Evolutionary conservation across 164 flowering plant species (phyloP).

Genomic region (Platanus orientalis): DNA sequence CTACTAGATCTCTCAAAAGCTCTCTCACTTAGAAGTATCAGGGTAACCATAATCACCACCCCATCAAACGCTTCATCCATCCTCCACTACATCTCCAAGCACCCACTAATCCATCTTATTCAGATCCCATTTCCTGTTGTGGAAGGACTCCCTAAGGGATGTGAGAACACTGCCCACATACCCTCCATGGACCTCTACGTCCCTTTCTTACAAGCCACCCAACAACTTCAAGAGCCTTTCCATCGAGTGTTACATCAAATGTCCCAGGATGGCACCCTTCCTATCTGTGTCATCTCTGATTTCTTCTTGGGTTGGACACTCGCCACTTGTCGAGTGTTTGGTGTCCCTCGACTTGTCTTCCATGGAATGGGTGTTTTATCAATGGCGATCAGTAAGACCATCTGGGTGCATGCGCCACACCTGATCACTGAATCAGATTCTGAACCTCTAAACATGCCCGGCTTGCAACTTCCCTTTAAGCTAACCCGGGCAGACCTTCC

Average conservation of each 20-base stretch:
- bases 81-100: no score
- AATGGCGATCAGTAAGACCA: slow-evolving; percentile 5
- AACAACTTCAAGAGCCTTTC: slow-evolving; percentile 22
- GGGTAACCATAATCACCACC: no score
- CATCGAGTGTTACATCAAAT: slow-evolving; percentile 8
- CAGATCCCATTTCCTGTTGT: slow-evolving; percentile 26
- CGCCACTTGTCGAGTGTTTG: slow-evolving; percentile 12
- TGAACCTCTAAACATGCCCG: slow-evolving; percentile 4
- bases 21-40: slow-evolving; percentile 15
- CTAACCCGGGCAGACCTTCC: no score
- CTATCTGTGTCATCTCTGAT: no score
- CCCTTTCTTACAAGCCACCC: slow-evolving; percentile 19
- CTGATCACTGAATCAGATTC: neutral
- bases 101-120: no score
- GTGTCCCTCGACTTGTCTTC: slow-evolving; percentile 31
- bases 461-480: slow-evolving; percentile 9
- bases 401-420: neutral
- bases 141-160: slow-evolving; percentile 21
- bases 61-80: no score
- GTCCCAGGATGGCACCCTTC: slow-evolving; percentile 14
- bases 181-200: slow-evolving; percentile 24
- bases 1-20: slow-evolving; percentile 28
- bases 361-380: no score
- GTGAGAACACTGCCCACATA: slow-evolving; percentile 30
- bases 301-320: no score